These are phyloP conservation scores for Pterula multifida DNA, from an alignment of 1,284 basidiomycete species.

Conservation along the genomic window DNA sequence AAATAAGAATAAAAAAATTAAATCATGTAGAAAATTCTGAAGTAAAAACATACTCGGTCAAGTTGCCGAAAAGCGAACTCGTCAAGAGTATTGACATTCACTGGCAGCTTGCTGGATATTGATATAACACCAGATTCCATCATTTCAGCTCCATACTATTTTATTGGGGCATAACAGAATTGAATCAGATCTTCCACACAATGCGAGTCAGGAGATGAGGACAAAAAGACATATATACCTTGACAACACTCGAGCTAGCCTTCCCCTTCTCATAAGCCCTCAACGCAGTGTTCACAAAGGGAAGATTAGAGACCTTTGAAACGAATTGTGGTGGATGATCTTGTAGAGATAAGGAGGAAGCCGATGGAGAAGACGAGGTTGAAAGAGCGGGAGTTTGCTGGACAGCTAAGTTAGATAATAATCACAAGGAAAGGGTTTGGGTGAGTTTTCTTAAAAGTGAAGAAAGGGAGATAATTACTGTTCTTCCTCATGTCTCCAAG, in stretches of 20 bases:
- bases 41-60: conserved; percentile 45
- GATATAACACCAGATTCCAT: conserved; percentile 79
- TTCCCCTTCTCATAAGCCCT: conserved; percentile 39
- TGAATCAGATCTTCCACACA: too few relatives aligned
- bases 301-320: conserved; percentile 29
- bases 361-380: conserved; percentile 8
- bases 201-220: conserved; percentile 5
- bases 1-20: background rate
- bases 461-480: background rate
- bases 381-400: conserved; percentile 7
- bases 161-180: background rate
- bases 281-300: conserved; percentile 34
- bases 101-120: conserved; percentile 66
- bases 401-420: background rate
- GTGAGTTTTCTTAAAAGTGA: background rate
- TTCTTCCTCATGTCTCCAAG: conserved; percentile 24
- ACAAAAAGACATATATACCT: conserved; percentile 17
- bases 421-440: background rate
- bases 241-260: conserved; percentile 37
- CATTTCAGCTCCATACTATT: conserved; percentile 77
- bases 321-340: conserved; percentile 28
- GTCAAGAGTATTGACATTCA: conserved; percentile 66
- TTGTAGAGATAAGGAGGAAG: background rate
- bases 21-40: background rate
- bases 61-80: conserved; percentile 82